Base-by-base conservation (phyloP, 257 asterid genomes). In the Solanum tarapatanum region DNA sequence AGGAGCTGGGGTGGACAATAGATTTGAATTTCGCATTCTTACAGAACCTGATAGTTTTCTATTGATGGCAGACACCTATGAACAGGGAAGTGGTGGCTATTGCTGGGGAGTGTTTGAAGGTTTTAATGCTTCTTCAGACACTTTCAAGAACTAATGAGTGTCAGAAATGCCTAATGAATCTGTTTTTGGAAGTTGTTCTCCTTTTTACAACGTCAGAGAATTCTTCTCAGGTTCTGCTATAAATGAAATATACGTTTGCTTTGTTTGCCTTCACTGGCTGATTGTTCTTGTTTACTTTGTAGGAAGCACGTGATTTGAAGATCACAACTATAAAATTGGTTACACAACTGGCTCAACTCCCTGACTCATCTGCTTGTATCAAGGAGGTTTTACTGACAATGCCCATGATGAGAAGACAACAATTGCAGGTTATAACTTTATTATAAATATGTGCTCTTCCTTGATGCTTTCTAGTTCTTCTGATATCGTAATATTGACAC, bases 281-380 rank as follows among this genome's bases (percentile, higher is more conserved):
- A 17, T 83, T 37, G 33, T 37, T 64, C 75, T 64, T 48, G 14
- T 73, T 84, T 84, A 88, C 87, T 88, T 82, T 90, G 84, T 92
- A 97, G 99, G 99, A 94, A 88, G 89, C 92, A 83, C 92, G 87
- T 87, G 98, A 91, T 43, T 88, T 96, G 86, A 93, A 90, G 89
- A 92, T 89, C 88, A 84, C 92, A 76, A 92, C 98, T 77, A 87
- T 95, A 76, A 92, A 89, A 90, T 91, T 97, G 45, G 99, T 97
- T 91, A 92, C 99, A 13, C 99, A 97, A 91, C 98, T 97, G 87
- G 99, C 98, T 87, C 99, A 95, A 92, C 88, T 90, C 92, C 95
- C 98, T 82, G 88, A 88, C 85, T 92, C 98, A 87, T 94, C 99
- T 88, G 92, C 91, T 86, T 87, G 84, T 88, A 87, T 97, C 91